Evolutionary conservation across 1,284 basidiomycete species (phyloP).

Genomic region (Rhizoctonia solani): DNA sequence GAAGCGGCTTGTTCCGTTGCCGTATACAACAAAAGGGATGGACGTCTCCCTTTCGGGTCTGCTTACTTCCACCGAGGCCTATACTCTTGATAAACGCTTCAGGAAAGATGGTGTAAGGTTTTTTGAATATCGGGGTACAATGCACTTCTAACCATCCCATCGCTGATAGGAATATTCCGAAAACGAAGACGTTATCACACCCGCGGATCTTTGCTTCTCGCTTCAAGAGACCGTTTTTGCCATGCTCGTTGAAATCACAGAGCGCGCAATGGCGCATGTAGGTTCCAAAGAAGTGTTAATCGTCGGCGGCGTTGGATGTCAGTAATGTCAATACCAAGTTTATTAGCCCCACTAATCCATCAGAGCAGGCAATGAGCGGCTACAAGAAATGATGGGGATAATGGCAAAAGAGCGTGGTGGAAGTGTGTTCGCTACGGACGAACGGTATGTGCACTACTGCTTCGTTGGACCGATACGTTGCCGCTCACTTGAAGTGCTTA

Average conservation of each 20-base stretch:
- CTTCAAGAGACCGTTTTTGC: slow-evolving; percentile 97
- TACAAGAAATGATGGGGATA: slow-evolving; percentile 98
- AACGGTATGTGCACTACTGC: slow-evolving; percentile 61
- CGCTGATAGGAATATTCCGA: slow-evolving; percentile 46
- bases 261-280: slow-evolving; percentile 98
- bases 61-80: slow-evolving; percentile 85
- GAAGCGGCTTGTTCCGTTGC: slow-evolving; percentile 73
- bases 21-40: slow-evolving; percentile 99
- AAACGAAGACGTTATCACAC: slow-evolving; percentile 79
- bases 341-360: no score
- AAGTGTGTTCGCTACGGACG: slow-evolving; percentile 93
- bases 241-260: slow-evolving; percentile 99
- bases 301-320: slow-evolving; percentile 98
- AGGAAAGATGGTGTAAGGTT: slow-evolving; percentile 45
- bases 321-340: slow-evolving; percentile 48
- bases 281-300: slow-evolving; percentile 95
- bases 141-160: slow-evolving; percentile 31
- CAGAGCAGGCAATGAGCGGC: slow-evolving; percentile 88
- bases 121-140: no score
- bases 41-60: slow-evolving; percentile 95
- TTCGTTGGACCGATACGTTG: background rate
- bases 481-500: slow-evolving; percentile 44
- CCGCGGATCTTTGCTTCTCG: slow-evolving; percentile 95
- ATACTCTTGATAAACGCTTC: slow-evolving; percentile 80
- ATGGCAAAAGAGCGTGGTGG: slow-evolving; percentile 94